Percentiles rank a stretch among this genome's conserved stretches.
phyloP scores from a whole-genome alignment of 1,284 basidiomycete species.

The Coriolopsis trogii region DNA sequence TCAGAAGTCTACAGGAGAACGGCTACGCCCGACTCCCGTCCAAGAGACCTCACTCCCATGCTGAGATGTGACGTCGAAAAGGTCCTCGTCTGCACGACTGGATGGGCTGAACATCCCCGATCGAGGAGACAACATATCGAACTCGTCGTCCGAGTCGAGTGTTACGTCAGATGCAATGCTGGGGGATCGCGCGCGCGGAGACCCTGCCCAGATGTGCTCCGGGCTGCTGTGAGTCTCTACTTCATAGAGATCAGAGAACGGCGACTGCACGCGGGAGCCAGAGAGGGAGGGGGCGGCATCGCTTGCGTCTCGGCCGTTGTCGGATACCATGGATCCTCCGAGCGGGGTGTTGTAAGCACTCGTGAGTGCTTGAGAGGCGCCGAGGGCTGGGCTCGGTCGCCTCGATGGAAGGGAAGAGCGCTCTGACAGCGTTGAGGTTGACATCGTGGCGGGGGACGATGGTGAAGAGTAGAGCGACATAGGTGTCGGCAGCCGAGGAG shows the following conservation, averaged over 20 bases:
- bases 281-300: slow-evolving; percentile 14
- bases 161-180: slow-evolving; percentile 23
- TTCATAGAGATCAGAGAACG: slow-evolving; percentile 30
- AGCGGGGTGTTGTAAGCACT: slow-evolving; percentile 28
- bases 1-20: slow-evolving; percentile 25
- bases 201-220: slow-evolving; percentile 6
- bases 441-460: slow-evolving; percentile 19
- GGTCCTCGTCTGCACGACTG: slow-evolving; percentile 23
- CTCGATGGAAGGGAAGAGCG: slow-evolving; percentile 26
- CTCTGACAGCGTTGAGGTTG: slow-evolving; percentile 8
- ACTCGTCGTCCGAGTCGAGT: slow-evolving; percentile 27
- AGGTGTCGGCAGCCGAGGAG: slow-evolving; percentile 25
- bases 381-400: slow-evolving; percentile 28
- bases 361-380: slow-evolving; percentile 18
- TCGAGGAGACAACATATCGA: slow-evolving; percentile 30
- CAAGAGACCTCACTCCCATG: slow-evolving; percentile 29
- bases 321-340: slow-evolving; percentile 17
- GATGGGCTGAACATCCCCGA: slow-evolving; percentile 35
- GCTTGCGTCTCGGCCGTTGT: slow-evolving; percentile 5
- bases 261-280: slow-evolving; percentile 27
- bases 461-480: slow-evolving; percentile 20
- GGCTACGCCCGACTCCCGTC: slow-evolving; percentile 31
- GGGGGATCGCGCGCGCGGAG: slow-evolving; percentile 23
- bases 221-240: slow-evolving; percentile 22
- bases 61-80: slow-evolving; percentile 26